Evolutionary conservation across 169 alveolate genomes (phyloP).

Genomic region (Plasmodium reichenowi): DNA sequence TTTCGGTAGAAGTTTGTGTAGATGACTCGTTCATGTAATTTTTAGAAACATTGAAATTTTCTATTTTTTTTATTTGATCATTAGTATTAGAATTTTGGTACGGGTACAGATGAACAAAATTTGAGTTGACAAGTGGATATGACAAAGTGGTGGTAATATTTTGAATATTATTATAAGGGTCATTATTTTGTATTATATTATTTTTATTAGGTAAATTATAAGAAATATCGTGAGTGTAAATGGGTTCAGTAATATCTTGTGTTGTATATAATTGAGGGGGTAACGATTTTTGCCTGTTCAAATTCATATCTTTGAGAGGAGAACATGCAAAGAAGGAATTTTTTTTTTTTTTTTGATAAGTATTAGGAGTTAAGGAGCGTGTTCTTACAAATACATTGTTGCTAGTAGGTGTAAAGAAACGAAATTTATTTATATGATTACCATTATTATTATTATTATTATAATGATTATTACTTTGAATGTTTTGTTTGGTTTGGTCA

Average conservation of each 20-base stretch:
- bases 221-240: slow-evolving; percentile 45
- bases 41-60: background rate
- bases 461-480: no score
- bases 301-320: background rate
- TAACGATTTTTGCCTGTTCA: slow-evolving; percentile 9
- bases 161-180: background rate
- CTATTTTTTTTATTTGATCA: background rate
- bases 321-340: background rate
- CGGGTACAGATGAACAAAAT: background rate
- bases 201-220: slow-evolving; percentile 21
- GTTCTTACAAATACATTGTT: slow-evolving; percentile 57
- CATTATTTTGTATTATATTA: background rate
- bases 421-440: slow-evolving; percentile 4
- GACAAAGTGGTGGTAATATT: background rate
- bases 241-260: background rate
- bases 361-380: slow-evolving; percentile 26
- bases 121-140: background rate
- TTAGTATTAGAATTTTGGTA: background rate
- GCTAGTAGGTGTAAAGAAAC: background rate
- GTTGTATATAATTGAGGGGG: background rate
- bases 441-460: background rate
- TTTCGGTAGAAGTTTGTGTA: background rate
- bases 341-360: background rate
- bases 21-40: slow-evolving; percentile 9
- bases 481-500: no score